These are phyloP conservation scores for Aspergillus piperis DNA, from an alignment of 2,329 filamentous ascomycete genomes.

Conservation along the genomic window DNA sequence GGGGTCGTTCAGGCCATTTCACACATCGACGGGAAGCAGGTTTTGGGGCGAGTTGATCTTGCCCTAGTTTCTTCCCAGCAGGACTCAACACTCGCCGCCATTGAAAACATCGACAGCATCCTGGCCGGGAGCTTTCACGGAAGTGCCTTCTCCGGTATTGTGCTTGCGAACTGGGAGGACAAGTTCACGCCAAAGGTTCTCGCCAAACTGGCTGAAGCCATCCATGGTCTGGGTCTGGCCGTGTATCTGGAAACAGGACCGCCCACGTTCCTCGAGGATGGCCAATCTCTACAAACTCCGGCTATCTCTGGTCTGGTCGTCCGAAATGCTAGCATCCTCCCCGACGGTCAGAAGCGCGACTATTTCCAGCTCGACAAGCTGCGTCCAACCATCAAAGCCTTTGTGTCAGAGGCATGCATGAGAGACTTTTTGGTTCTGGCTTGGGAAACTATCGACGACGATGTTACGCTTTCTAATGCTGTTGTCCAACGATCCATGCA, in stretches of 20 bases:
- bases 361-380: constrained; percentile 48
- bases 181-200: constrained; percentile 33
- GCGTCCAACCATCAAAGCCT: constrained; percentile 46
- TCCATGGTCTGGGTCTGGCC: constrained; percentile 39
- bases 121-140: constrained; percentile 28
- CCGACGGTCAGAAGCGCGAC: constrained; percentile 45
- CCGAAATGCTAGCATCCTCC: constrained; percentile 45
- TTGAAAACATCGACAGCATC: constrained; percentile 34
- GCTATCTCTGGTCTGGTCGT: constrained; percentile 43
- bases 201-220: constrained; percentile 34
- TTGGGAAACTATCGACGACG: constrained; percentile 50
- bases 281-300: constrained; percentile 35
- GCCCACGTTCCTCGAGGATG: constrained; percentile 44
- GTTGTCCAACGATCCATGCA: constrained; percentile 46
- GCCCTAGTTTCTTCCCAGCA: constrained; percentile 23
- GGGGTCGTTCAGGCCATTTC: constrained; percentile 40
- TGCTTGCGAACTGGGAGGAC: constrained; percentile 47
- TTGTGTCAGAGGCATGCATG: constrained; percentile 49
- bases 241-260: constrained; percentile 47
- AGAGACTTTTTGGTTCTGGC: constrained; percentile 46
- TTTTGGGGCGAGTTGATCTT: constrained; percentile 39
- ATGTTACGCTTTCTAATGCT: constrained; percentile 41
- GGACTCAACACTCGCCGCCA: constrained; percentile 25
- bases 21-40: constrained; percentile 18
- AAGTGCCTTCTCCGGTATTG: constrained; percentile 41